These are phyloP conservation scores for Rhinocladiella similis DNA, from an alignment of 2,329 filamentous ascomycete genomes.

Conservation along the genomic window DNA sequence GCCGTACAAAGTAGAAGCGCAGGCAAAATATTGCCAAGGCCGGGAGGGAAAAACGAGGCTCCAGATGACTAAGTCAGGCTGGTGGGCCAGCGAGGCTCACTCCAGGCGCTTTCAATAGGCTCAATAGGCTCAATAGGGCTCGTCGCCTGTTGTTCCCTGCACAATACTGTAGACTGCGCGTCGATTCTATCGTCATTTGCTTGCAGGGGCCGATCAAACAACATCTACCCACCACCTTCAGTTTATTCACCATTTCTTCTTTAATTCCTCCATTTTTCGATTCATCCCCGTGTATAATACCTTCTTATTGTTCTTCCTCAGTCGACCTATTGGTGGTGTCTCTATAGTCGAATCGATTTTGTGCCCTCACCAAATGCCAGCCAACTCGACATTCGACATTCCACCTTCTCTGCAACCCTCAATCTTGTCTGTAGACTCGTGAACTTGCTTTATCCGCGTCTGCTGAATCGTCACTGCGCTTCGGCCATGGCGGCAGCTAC, in stretches of 20 bases:
- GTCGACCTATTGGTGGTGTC: slow-evolving; percentile 3
- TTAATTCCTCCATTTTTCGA: background rate
- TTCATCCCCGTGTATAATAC: slow-evolving; percentile 10
- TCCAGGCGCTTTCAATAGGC: too few species aligned
- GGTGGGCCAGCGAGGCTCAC: background rate
- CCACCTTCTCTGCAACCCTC: background rate
- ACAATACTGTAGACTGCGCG: too few species aligned
- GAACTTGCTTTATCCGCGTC: slow-evolving; percentile 1
- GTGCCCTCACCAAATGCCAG: slow-evolving; percentile 6
- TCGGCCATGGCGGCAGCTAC: slow-evolving; percentile 25
- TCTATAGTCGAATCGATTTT: slow-evolving; percentile 4
- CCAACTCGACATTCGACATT: slow-evolving; percentile 3
- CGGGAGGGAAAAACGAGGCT: background rate
- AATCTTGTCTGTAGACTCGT: slow-evolving; percentile 18
- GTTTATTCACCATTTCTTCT: background rate
- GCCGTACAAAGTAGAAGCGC: background rate
- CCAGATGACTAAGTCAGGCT: background rate
- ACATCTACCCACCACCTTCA: background rate
- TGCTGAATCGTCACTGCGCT: slow-evolving; percentile 5
- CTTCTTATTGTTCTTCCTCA: background rate
- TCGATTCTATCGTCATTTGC: background rate
- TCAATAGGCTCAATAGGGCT: too few species aligned
- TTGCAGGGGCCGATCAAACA: background rate
- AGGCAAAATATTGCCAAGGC: background rate
- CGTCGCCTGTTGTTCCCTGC: too few species aligned